Evolutionary conservation across 192 early-diverging fungal genomes (phyloP).

Genomic region (Oehlia diaphana): DNA sequence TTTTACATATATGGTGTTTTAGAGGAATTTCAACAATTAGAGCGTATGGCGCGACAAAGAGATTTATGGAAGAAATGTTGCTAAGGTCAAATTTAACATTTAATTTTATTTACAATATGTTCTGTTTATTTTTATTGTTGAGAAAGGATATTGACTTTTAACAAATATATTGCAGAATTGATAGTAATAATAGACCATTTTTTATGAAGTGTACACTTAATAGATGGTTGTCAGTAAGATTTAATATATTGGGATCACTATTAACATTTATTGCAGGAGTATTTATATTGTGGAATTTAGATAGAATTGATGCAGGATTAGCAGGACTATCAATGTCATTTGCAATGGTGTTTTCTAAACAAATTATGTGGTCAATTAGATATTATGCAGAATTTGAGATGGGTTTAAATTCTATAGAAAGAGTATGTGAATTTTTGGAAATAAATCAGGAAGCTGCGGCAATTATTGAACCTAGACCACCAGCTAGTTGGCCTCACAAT

Average conservation of each 20-base stretch:
- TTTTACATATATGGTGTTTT: not conserved
- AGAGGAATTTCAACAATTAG: slow-evolving; percentile 77
- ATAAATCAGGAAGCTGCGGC: slow-evolving; percentile 68
- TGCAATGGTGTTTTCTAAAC: slow-evolving; percentile 76
- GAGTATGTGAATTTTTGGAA: slow-evolving; percentile 76
- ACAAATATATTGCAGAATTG: slow-evolving; percentile 31
- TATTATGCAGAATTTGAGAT: slow-evolving; percentile 79
- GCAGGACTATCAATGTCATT: slow-evolving; percentile 85
- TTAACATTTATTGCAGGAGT: slow-evolving; percentile 70
- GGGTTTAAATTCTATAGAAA: slow-evolving; percentile 84
- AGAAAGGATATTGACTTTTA: not conserved
- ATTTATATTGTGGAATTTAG: slow-evolving; percentile 37
- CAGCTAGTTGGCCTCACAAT: slow-evolving; percentile 75
- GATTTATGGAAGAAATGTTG: slow-evolving; percentile 65
- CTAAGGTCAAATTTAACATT: slow-evolving; percentile 15
- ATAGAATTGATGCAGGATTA: slow-evolving; percentile 65
- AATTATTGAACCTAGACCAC: slow-evolving; percentile 54
- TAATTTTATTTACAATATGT: not conserved
- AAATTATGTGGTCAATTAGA: slow-evolving; percentile 76
- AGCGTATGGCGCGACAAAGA: slow-evolving; percentile 72
- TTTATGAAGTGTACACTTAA: slow-evolving; percentile 77
- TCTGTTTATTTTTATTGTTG: not conserved
- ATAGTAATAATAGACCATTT: slow-evolving; percentile 76
- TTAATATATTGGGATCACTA: slow-evolving; percentile 66
- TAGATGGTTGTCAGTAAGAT: slow-evolving; percentile 81